These are phyloP conservation scores for Aspergillus neoniger DNA, from an alignment of 2,329 filamentous ascomycete species.

Conservation along the genomic window DNA sequence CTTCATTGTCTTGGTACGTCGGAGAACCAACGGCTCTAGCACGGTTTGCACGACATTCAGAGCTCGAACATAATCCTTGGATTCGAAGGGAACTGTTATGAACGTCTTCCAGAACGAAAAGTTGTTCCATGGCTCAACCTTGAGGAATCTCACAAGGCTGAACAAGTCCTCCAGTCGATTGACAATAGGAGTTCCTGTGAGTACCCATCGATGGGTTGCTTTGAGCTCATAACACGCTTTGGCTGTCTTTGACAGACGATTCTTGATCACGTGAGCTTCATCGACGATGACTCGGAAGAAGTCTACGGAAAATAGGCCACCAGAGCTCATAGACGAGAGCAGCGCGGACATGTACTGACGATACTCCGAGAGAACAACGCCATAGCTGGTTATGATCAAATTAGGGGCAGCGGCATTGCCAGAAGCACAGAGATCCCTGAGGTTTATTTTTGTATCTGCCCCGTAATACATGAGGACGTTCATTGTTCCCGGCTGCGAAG, in stretches of 20 bases:
- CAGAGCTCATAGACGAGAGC: constrained; percentile 54
- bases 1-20: constrained; percentile 97
- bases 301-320: constrained; percentile 83
- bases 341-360: constrained; percentile 60
- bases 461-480: constrained; percentile 92
- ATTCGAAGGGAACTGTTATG: constrained; percentile 95
- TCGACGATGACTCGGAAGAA: constrained; percentile 96
- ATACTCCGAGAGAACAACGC: constrained; percentile 86
- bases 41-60: constrained; percentile 97
- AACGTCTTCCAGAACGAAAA: constrained; percentile 99
- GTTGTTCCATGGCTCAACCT: constrained; percentile 97
- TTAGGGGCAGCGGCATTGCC: constrained; percentile 80
- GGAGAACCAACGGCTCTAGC: constrained; percentile 89
- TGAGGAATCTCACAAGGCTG: constrained; percentile 85
- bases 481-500: constrained; percentile 79
- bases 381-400: constrained; percentile 92
- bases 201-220: constrained; percentile 83
- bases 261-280: constrained; percentile 93
- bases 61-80: constrained; percentile 88
- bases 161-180: constrained; percentile 95
- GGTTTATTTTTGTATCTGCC: constrained; percentile 74
- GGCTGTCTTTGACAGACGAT: constrained; percentile 85
- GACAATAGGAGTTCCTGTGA: constrained; percentile 95
- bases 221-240: constrained; percentile 90
- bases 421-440: constrained; percentile 75